Conservation (phyloP, 805 yeast species). For the Metschnikowia lochheadii region DNA sequence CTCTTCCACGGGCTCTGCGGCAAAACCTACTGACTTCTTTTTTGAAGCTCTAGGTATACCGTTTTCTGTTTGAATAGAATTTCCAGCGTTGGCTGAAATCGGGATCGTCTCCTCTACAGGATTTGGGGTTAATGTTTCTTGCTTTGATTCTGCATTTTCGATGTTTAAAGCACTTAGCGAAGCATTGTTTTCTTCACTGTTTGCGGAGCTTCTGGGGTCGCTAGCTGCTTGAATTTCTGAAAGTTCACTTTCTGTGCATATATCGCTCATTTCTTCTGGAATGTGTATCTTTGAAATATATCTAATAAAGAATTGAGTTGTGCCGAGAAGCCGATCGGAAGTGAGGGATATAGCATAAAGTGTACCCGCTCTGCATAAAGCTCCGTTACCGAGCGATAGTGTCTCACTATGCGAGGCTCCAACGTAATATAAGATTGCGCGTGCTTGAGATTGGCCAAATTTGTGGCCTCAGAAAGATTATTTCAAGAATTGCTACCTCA, state of each 20-base stretch:
- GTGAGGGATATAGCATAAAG: neutral
- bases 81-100: neutral
- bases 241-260: neutral
- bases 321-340: too few relatives aligned
- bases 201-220: neutral
- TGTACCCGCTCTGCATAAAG: conserved; percentile 1
- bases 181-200: neutral
- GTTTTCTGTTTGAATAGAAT: neutral
- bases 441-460: neutral
- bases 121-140: neutral
- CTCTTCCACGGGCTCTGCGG: conserved; percentile 34
- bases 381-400: neutral
- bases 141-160: neutral
- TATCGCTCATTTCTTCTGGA: neutral
- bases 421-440: neutral
- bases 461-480: neutral
- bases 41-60: neutral
- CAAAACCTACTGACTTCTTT: conserved; percentile 32
- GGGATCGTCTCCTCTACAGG: too few relatives aligned
- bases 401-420: neutral
- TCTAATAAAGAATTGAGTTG: neutral
- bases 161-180: neutral
- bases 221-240: neutral
- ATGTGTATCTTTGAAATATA: neutral
- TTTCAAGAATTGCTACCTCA: neutral